Conservation (phyloP, 2,329 filamentous ascomycete species). For the Mariannaea elegans region DNA sequence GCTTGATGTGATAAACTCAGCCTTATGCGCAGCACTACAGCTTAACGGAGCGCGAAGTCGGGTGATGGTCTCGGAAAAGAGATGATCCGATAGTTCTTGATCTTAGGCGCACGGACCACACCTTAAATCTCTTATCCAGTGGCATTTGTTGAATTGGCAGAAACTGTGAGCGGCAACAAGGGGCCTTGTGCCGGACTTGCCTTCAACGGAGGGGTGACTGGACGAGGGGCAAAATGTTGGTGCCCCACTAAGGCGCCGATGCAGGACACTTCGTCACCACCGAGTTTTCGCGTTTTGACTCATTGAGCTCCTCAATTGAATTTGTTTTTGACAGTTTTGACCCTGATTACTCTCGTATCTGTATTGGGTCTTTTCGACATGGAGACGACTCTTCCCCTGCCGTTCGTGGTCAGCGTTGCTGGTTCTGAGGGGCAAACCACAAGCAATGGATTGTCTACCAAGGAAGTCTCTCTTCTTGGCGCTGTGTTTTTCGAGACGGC, state of each 20-base stretch:
- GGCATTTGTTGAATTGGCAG: conserved; percentile 28
- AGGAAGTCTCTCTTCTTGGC: conserved; percentile 68
- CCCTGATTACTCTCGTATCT: conserved; percentile 19
- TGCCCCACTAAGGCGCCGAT: conserved; percentile 43
- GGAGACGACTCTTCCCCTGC: conserved; percentile 71
- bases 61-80: conserved; percentile 12
- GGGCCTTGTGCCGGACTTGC: conserved; percentile 17
- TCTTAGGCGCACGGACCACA: conserved; percentile 44
- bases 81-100: conserved; percentile 34
- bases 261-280: conserved; percentile 38
- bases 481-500: conserved; percentile 66
- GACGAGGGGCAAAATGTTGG: conserved; percentile 38
- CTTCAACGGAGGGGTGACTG: conserved; percentile 27
- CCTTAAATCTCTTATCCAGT: conserved; percentile 41
- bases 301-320: conserved; percentile 26
- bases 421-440: conserved; percentile 59
- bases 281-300: conserved; percentile 41
- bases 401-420: conserved; percentile 68
- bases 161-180: conserved; percentile 5
- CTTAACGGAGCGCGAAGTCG: conserved; percentile 12
- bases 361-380: conserved; percentile 49
- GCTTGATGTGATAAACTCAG: neutral
- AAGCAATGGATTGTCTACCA: conserved; percentile 61
- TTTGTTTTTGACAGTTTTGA: conserved; percentile 3
- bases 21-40: neutral